Evolutionary conservation across 257 asterid genomes (phyloP).

Genomic region (Solanum arcanum): DNA sequence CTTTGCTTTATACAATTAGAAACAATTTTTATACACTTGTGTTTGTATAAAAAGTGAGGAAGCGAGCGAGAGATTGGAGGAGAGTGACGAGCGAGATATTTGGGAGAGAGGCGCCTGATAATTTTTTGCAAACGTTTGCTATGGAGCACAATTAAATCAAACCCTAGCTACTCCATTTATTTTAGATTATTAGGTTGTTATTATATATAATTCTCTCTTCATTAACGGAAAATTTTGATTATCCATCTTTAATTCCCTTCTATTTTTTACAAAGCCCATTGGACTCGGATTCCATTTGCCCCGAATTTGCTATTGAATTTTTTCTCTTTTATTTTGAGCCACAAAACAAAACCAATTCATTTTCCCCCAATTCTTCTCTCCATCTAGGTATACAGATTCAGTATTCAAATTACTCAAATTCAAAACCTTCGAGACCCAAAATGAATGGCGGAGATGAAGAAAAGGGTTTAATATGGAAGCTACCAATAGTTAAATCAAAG

Average conservation of each 20-base stretch:
- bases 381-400: not conserved
- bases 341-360: not conserved
- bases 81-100: no score
- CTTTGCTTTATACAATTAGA: no score
- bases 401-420: not conserved
- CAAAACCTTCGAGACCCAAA: not conserved
- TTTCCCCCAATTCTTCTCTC: not conserved
- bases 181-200: no score
- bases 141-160: no score
- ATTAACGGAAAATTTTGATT: not conserved
- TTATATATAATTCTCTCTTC: no score
- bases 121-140: no score
- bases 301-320: not conserved
- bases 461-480: constrained; percentile 72
- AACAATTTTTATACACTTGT: no score
- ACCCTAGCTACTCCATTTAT: no score
- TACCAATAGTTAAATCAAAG: constrained; percentile 49
- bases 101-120: no score
- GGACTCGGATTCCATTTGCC: not conserved
- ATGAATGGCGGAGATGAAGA: constrained; percentile 18
- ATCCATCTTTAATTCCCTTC: not conserved
- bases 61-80: no score
- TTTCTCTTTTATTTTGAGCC: not conserved
- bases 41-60: no score
- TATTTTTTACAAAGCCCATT: not conserved